Conservation (phyloP, 179 eudicot species). For the Beta corolliflora region DNA sequence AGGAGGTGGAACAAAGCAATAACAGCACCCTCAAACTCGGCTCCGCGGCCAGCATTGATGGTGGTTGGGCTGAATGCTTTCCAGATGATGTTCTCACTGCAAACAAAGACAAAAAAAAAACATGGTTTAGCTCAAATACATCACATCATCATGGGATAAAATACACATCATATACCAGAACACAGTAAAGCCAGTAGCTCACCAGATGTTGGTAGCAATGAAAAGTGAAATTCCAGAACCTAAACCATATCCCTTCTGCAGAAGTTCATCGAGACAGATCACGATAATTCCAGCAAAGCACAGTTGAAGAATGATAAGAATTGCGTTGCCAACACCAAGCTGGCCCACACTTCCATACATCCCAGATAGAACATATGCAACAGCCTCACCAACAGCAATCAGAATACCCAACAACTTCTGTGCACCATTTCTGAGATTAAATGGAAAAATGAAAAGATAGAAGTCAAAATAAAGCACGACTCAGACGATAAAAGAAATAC, state of each 20-base stretch:
- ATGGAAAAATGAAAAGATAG: neutral
- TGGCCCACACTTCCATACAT: conserved; percentile 85
- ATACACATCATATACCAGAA: neutral
- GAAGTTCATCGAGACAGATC: conserved; percentile 85
- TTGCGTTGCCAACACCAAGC: conserved; percentile 80
- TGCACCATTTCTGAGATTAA: conserved; percentile 61
- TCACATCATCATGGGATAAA: neutral
- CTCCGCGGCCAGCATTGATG: conserved; percentile 84
- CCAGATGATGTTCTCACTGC: conserved; percentile 89
- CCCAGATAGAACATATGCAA: conserved; percentile 86
- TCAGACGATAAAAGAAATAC: neutral
- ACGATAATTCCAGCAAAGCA: conserved; percentile 83
- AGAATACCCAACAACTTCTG: conserved; percentile 81
- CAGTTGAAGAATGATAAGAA: conserved; percentile 76
- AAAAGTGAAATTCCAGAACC: conserved; percentile 90
- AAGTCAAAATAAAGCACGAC: neutral
- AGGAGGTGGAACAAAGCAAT: conserved; percentile 77
- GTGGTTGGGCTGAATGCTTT: conserved; percentile 91
- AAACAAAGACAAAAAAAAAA: conserved; percentile 7
- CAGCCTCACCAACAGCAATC: conserved; percentile 87
- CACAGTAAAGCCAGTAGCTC: conserved; percentile 2
- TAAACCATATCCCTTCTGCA: conserved; percentile 91
- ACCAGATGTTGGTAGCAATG: conserved; percentile 91
- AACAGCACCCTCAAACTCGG: conserved; percentile 89
- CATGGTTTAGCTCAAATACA: neutral